Conservation (phyloP, 805 yeast species). For the Sungouiozyma intestinalis region DNA sequence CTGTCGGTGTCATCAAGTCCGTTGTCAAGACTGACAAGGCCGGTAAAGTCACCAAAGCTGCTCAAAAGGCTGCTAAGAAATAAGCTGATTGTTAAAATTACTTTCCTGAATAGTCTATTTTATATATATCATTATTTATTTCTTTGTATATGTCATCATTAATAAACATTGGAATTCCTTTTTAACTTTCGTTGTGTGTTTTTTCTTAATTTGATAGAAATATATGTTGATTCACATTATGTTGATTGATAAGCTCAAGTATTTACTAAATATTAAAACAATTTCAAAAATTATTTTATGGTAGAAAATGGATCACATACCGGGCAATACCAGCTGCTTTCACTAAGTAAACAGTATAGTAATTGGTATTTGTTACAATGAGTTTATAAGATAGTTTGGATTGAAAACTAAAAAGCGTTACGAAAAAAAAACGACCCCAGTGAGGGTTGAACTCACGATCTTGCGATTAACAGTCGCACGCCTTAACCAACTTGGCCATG, state of each 20-base stretch:
- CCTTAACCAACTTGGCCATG: constrained; percentile 55
- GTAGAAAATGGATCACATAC: too few species aligned
- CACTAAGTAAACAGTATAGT: too few species aligned
- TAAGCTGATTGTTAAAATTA: constrained; percentile 11
- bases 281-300: too few species aligned
- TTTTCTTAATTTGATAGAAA: too few species aligned
- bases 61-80: constrained; percentile 34
- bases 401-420: too few species aligned
- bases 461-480: constrained; percentile 58
- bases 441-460: constrained; percentile 53
- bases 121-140: background rate
- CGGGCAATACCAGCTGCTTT: too few species aligned
- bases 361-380: too few species aligned
- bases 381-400: too few species aligned
- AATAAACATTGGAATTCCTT: background rate
- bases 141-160: background rate
- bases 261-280: background rate
- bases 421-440: constrained; percentile 37
- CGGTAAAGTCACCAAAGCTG: constrained; percentile 96
- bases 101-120: background rate
- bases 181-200: too few species aligned
- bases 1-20: constrained; percentile 97
- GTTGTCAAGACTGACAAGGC: constrained; percentile 79
- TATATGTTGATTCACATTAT: too few species aligned
- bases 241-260: too few species aligned